Evolutionary conservation across 2,329 filamentous ascomycete species (phyloP), one percentile per base, ranked within the genome.

Genomic region (Dothistroma pini): DNA sequence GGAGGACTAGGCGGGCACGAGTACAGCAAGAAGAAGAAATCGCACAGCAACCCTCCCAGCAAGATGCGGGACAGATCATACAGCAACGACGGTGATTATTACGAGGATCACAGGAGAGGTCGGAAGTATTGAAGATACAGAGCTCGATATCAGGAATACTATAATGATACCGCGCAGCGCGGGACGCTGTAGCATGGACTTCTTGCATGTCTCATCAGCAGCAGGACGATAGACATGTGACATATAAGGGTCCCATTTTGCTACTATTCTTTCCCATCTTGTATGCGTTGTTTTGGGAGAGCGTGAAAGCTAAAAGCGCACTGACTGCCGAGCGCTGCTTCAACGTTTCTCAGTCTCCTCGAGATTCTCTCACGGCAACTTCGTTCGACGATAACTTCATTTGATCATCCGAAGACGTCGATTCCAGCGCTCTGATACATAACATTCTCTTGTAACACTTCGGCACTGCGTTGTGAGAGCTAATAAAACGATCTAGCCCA

Each of bases 1-100:
- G 78, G 78, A 14, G 78, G 77, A 4, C 71, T 78, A 19, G 76
- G 76, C 0, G 78, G 77, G 0, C 72, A 77, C 58, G 76, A 78
- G 66, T 75, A 76, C 62, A 75, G 73, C 41, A 72, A 75, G 67
- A 68, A 68, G 38, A 49, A 74, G 38, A 58, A 62, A 44, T 53
- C 60, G 14, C 61, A 65, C 38, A 68, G 68, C 47, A 68, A 68
- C 47, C 51, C 51, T 34, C 58, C 62, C 12, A 60, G 34, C 14
- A 52, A 54, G 32, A 41, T 56, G 31, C 54, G 59, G 47, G 63
- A 62, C 32, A 56, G 62, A 44, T 62, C 60, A 16, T 62, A 62
- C 34, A 66, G 63, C 47, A 66, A 68, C 56, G 59, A 61, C 34
- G 56, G 47, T 16, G 57, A 63, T 22, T 64, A 66, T 48, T 64